phyloP scores from a whole-genome alignment of 768 basidiomycete species.

The Mycena rosella region DNA sequence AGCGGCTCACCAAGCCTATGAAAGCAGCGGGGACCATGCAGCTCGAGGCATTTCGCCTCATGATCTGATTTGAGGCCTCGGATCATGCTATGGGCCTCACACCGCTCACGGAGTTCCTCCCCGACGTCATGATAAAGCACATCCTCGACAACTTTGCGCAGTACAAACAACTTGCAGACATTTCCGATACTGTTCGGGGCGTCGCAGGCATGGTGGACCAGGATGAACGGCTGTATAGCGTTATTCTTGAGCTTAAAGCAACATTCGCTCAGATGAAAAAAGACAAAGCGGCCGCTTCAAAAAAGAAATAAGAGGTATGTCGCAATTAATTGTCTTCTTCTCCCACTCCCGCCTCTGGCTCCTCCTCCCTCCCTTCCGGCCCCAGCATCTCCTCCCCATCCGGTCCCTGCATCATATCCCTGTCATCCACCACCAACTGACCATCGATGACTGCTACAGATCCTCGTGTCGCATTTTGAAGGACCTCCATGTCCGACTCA shows the following conservation, averaged over 20 bases:
- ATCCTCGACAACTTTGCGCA: not conserved
- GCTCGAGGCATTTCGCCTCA: constrained; percentile 7
- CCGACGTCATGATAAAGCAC: not conserved
- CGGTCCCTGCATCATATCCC: constrained; percentile 20
- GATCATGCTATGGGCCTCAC: not conserved
- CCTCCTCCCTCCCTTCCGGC: not conserved
- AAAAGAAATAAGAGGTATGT: no score
- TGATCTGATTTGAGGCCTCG: not conserved
- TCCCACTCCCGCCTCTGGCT: not conserved
- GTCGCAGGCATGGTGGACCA: not conserved
- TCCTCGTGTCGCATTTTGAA: not conserved
- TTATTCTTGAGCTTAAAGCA: not conserved
- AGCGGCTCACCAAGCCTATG: constrained; percentile 20
- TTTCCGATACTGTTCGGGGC: not conserved
- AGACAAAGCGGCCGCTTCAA: not conserved
- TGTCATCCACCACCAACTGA: constrained; percentile 7
- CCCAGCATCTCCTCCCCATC: not conserved
- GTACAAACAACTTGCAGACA: not conserved
- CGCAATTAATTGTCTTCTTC: not conserved
- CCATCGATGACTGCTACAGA: constrained; percentile 1
- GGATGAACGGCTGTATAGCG: not conserved
- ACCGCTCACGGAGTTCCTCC: constrained; percentile 14
- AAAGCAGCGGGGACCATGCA: not conserved
- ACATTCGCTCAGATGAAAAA: not conserved
- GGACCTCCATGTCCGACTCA: not conserved